Evolutionary conservation across 2,329 filamentous ascomycete genomes (phyloP).

Genomic region (Pseudofabraea citricarpa): DNA sequence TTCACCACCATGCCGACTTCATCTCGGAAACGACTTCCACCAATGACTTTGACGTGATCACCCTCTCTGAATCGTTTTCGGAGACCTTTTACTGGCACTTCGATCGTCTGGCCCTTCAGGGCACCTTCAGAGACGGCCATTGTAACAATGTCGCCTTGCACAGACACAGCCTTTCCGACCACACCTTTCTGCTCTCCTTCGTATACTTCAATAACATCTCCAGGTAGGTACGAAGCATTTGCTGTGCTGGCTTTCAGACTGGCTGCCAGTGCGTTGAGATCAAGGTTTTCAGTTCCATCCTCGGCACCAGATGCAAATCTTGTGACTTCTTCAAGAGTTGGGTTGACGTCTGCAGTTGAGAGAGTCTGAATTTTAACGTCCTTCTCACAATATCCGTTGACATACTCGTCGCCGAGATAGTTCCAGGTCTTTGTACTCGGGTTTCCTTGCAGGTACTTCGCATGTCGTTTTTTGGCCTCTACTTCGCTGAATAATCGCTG

Average conservation of each 20-base stretch:
- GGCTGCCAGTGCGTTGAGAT: slow-evolving; percentile 83
- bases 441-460: slow-evolving; percentile 48
- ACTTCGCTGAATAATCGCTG: slow-evolving; percentile 88
- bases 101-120: slow-evolving; percentile 76
- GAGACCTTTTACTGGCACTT: slow-evolving; percentile 86
- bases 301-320: slow-evolving; percentile 83
- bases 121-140: slow-evolving; percentile 80
- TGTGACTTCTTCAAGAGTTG: slow-evolving; percentile 91
- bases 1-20: slow-evolving; percentile 97
- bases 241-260: slow-evolving; percentile 81
- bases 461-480: slow-evolving; percentile 85
- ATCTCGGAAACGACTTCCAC: slow-evolving; percentile 87
- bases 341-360: slow-evolving; percentile 84
- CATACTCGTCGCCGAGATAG: slow-evolving; percentile 84
- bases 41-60: slow-evolving; percentile 98
- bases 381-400: slow-evolving; percentile 90
- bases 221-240: slow-evolving; percentile 80
- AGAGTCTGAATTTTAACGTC: slow-evolving; percentile 87
- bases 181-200: slow-evolving; percentile 93
- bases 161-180: slow-evolving; percentile 76
- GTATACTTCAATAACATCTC: slow-evolving; percentile 95
- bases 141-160: slow-evolving; percentile 88
- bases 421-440: slow-evolving; percentile 61
- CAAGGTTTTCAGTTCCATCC: slow-evolving; percentile 89
- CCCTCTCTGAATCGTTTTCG: slow-evolving; percentile 90